Percentiles rank a stretch among this genome's conserved stretches.
These are phyloP conservation scores for Eugenia klotzschiana DNA, from an alignment of 441 rosid genomes.

Conservation along the genomic window DNA sequence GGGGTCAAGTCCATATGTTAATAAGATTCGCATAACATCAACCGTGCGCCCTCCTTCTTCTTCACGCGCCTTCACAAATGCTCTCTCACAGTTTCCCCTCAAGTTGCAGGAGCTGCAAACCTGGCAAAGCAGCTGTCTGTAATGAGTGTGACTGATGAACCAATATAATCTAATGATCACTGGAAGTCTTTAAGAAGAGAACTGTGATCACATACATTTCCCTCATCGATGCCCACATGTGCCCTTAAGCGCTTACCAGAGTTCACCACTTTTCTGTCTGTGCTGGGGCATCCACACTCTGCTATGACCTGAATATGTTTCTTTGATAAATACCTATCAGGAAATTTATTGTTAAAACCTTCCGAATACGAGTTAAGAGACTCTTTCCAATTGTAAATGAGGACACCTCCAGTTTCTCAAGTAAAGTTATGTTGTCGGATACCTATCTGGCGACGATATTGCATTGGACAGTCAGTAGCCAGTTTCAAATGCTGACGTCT, in stretches of 20 bases:
- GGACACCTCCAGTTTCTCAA: neutral
- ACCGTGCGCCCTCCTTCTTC: slow-evolving; percentile 56
- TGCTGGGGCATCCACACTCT: slow-evolving; percentile 64
- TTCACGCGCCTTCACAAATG: slow-evolving; percentile 46
- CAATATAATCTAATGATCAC: neutral
- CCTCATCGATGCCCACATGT: slow-evolving; percentile 52
- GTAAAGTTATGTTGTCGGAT: neutral
- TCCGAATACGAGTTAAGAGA: neutral
- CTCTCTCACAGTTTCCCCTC: slow-evolving; percentile 82
- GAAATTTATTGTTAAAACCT: neutral
- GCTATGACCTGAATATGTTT: slow-evolving; percentile 43
- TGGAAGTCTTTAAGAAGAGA: neutral
- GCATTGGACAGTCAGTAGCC: neutral
- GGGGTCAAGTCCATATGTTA: slow-evolving; percentile 51
- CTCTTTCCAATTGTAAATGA: neutral
- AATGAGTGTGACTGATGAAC: neutral
- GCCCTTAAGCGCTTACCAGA: slow-evolving; percentile 75
- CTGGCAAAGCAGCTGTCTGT: slow-evolving; percentile 17
- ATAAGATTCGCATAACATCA: slow-evolving; percentile 68
- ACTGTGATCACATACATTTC: slow-evolving; percentile 25
- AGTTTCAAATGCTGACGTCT: neutral
- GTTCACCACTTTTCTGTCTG: slow-evolving; percentile 74
- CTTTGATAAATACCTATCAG: slow-evolving; percentile 46
- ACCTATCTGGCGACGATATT: neutral
- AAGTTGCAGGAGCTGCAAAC: slow-evolving; percentile 76